A percentile compares a stretch with the other conserved stretches of the same genome.
Conservation (phyloP, 495 filamentous ascomycete genomes). For the Bryoglossum gracile region DNA sequence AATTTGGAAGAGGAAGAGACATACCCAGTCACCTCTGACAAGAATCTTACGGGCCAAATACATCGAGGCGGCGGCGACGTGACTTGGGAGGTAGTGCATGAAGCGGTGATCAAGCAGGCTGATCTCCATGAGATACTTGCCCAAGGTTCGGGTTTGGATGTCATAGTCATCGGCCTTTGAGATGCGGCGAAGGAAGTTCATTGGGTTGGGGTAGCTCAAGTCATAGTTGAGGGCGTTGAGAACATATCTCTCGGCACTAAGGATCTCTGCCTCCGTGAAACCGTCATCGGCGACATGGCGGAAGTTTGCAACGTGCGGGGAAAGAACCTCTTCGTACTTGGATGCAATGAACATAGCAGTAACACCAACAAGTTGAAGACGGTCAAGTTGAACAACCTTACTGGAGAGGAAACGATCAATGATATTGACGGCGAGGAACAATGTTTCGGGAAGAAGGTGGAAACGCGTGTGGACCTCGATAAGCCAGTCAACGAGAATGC, state of each 20-base stretch:
- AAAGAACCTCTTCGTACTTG: constrained; percentile 97
- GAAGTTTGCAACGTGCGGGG: constrained; percentile 95
- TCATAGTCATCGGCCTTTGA: constrained; percentile 98
- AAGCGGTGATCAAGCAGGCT: constrained; percentile 90
- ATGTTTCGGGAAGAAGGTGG: constrained; percentile 92
- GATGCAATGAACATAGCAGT: constrained; percentile 99
- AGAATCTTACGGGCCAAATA: constrained; percentile 86
- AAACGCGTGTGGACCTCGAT: constrained; percentile 98
- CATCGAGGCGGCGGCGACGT: constrained; percentile 88
- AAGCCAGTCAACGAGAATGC: constrained; percentile 95
- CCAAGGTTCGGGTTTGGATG: constrained; percentile 91
- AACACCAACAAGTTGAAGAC: constrained; percentile 91
- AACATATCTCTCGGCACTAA: constrained; percentile 93
- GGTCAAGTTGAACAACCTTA: constrained; percentile 90
- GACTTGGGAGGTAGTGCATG: constrained; percentile 77
- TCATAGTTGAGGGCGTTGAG: constrained; percentile 89
- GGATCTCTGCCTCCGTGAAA: constrained; percentile 90
- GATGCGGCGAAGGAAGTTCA: constrained; percentile 98
- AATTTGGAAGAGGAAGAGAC: constrained; percentile 25
- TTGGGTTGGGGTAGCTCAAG: constrained; percentile 96
- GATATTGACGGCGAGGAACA: constrained; percentile 96
- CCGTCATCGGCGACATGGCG: constrained; percentile 94
- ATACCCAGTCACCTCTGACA: constrained; percentile 83
- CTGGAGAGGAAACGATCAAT: constrained; percentile 94
- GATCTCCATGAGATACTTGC: constrained; percentile 98